Percentiles rank a stretch among this genome's conserved stretches.
Conservation (phyloP, 805 yeast species). For the Nakazawaea wickerhamii region DNA sequence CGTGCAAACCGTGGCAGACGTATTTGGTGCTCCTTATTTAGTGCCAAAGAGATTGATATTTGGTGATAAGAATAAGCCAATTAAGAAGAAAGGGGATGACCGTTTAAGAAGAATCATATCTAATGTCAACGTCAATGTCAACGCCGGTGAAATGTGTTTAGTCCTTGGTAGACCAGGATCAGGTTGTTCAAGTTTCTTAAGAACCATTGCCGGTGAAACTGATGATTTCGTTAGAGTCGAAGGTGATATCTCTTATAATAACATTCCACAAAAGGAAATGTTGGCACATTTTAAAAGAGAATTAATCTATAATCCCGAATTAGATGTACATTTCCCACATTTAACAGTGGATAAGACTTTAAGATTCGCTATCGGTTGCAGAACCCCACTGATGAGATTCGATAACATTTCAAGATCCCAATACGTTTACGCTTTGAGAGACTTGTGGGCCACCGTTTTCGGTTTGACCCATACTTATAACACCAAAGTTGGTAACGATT, state of each 20-base stretch:
- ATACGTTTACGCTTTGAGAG: slow-evolving; percentile 37
- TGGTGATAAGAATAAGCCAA: too few relatives aligned
- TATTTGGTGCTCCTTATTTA: too few relatives aligned
- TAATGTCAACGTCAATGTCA: slow-evolving; percentile 13
- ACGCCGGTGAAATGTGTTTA: slow-evolving; percentile 48
- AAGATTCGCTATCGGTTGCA: slow-evolving; percentile 48
- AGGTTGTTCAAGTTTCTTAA: slow-evolving; percentile 55
- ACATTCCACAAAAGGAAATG: slow-evolving; percentile 43
- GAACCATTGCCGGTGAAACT: slow-evolving; percentile 41
- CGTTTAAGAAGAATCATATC: too few relatives aligned
- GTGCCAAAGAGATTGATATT: too few relatives aligned
- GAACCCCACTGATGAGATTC: slow-evolving; percentile 52
- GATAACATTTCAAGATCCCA: slow-evolving; percentile 43
- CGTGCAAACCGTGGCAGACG: too few relatives aligned
- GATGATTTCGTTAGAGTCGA: slow-evolving; percentile 39
- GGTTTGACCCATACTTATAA: slow-evolving; percentile 51
- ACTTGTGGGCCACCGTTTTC: slow-evolving; percentile 45
- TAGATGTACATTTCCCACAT: slow-evolving; percentile 53
- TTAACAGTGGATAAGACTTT: slow-evolving; percentile 52
- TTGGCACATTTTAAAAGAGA: slow-evolving; percentile 39
- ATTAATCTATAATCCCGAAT: slow-evolving; percentile 50
- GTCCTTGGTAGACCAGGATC: slow-evolving; percentile 59
- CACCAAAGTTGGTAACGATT: slow-evolving; percentile 41
- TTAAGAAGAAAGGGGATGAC: too few relatives aligned
- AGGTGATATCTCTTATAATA: slow-evolving; percentile 49